Conservation (phyloP, 805 yeast genomes). For the Candida vartiovaarae region DNA sequence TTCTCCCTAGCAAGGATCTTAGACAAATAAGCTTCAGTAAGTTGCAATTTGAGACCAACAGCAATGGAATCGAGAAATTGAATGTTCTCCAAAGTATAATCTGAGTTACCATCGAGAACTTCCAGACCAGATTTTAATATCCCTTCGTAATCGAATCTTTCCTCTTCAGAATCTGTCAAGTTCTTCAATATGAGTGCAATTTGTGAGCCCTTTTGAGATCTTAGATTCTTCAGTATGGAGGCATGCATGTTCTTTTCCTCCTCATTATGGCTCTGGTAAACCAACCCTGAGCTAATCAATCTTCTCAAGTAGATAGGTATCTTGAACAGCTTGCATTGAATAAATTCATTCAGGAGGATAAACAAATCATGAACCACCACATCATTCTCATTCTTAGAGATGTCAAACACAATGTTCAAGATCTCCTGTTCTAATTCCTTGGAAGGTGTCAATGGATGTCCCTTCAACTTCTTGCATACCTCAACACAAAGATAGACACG, state of each 20-base stretch:
- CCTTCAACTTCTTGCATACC: constrained; percentile 11
- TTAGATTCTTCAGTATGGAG: constrained; percentile 49
- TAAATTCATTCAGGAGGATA: constrained; percentile 35
- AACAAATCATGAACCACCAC: constrained; percentile 32
- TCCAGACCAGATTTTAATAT: constrained; percentile 25
- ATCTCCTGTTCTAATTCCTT: constrained; percentile 31
- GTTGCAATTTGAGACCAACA: constrained; percentile 26
- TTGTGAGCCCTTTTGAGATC: constrained; percentile 45
- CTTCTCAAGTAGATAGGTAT: constrained; percentile 60
- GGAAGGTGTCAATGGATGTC: constrained; percentile 12
- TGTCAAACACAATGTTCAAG: constrained; percentile 29
- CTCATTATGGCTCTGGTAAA: constrained; percentile 50
- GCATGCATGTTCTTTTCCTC: constrained; percentile 49
- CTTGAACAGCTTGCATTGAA: constrained; percentile 38
- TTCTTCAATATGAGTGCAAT: constrained; percentile 48
- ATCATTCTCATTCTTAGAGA: constrained; percentile 26
- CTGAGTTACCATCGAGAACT: constrained; percentile 27
- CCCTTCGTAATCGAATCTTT: constrained; percentile 22
- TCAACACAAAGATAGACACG: constrained; percentile 13
- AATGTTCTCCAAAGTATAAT: constrained; percentile 13
- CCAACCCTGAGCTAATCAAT: constrained; percentile 79
- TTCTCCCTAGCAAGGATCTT: constrained; percentile 21
- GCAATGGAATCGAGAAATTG: constrained; percentile 20
- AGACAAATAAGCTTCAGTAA: constrained; percentile 27
- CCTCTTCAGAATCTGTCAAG: constrained; percentile 27